Evolutionary conservation across 352 stramenopile genomes (phyloP).

Genomic region (Globisporangium polare): DNA sequence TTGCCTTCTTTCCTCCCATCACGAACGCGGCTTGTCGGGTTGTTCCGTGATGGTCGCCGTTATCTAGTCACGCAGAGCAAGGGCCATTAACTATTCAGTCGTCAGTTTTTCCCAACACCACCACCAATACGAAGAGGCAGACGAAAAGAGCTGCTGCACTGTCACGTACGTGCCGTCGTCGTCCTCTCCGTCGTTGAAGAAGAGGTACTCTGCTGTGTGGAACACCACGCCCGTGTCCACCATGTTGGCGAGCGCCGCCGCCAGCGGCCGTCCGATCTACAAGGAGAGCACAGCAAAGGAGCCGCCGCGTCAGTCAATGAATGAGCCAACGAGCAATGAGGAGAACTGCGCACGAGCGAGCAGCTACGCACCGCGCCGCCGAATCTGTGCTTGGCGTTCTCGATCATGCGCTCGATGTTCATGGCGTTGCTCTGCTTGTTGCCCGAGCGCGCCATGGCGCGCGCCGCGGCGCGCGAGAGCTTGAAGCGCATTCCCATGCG

Average conservation of each 20-base stretch:
- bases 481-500: slow-evolving; percentile 54
- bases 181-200: slow-evolving; percentile 72
- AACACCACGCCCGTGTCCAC: slow-evolving; percentile 56
- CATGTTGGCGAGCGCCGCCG: slow-evolving; percentile 36
- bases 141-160: not conserved
- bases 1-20: slow-evolving; percentile 7
- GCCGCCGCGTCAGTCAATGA: not conserved
- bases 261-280: slow-evolving; percentile 49
- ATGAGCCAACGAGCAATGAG: not conserved
- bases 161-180: slow-evolving; percentile 74
- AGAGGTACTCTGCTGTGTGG: slow-evolving; percentile 64
- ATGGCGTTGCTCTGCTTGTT: slow-evolving; percentile 38
- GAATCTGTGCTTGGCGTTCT: slow-evolving; percentile 62
- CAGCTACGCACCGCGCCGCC: slow-evolving; percentile 47
- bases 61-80: slow-evolving; percentile 58
- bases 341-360: not conserved
- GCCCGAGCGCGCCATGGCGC: slow-evolving; percentile 56
- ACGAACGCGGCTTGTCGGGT: not conserved
- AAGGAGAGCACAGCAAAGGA: slow-evolving; percentile 12
- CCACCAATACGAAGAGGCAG: slow-evolving; percentile 4
- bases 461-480: slow-evolving; percentile 58
- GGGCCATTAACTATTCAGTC: slow-evolving; percentile 79
- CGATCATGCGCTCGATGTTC: slow-evolving; percentile 56
- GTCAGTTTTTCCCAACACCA: slow-evolving; percentile 38
- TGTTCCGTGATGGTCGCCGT: slow-evolving; percentile 22